Base-by-base conservation (phyloP, 345 rosid genomes). In the Hirschfeldia incana region DNA sequence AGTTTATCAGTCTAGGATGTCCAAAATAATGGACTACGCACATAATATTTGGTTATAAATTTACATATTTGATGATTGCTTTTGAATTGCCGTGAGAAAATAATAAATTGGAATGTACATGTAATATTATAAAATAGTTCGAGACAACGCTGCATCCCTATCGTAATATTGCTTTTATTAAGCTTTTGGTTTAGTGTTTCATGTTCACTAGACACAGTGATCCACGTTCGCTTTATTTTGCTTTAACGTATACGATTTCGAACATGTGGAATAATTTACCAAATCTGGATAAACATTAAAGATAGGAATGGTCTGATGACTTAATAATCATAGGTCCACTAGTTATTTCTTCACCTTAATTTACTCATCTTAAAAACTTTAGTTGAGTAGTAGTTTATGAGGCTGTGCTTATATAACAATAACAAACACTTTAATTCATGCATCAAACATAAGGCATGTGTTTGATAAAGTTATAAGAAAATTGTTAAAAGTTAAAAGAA, bases 61-160 rank as follows among this genome's bases (percentile, higher is more conserved):
- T 27, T 12, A 6, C 32, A 8, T 27, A 21, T 16, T 8, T 28
- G 26, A 10, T 8, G 28, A 39, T 60, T 15, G 3, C 34, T 44
- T 73, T 29, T 29, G 17, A 63, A 30, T 63, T 13, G 53, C 2
- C 63, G 64, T 59, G 11, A 59, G 33, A 59, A 26, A 59, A 59
- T 59, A 26, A 12, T 8, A 58, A 57, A 8, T 21, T 21, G 30
- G 62, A 58, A 58, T 21, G 58, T 51, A 51, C 3, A 42, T 51
- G 11, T 57, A 46, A 27, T 59, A 27, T 6, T 37, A 27, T 9
- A 10, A 6, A 67, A 28, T 28, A 39, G 67, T 32, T 57, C 4
- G 34, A 76, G 79, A 60, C 15, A 76, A 42, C 11, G 61, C 46
- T 30, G 68, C 32, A 68, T 68, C 36, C 28, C 68, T 42, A 76